Evolutionary conservation across 208 protist genomes (phyloP).

Genomic region (Leishmania tropica): DNA sequence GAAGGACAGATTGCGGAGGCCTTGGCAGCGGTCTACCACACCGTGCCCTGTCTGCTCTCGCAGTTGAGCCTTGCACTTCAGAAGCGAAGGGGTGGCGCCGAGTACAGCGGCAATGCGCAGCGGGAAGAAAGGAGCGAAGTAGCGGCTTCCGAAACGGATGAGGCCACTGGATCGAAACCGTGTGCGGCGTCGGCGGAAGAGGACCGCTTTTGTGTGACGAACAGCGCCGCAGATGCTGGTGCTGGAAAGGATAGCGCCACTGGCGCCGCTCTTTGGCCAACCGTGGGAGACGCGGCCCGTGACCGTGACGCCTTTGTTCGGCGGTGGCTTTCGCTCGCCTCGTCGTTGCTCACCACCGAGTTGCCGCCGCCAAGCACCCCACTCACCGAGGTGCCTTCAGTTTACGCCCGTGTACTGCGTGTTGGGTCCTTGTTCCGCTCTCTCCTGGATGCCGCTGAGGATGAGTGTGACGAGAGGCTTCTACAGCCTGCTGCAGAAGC

Average conservation of each 20-base stretch:
- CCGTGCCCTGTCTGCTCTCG: conserved; percentile 3
- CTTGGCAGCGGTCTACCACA: conserved; percentile 10
- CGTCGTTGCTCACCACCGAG: not conserved
- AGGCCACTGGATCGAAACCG: too few relatives aligned
- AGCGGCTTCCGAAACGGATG: too few relatives aligned
- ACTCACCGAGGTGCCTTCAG: not conserved
- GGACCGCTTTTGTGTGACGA: not conserved
- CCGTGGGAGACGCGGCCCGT: conserved; percentile 1
- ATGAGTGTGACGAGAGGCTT: not conserved
- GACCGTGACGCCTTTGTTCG: not conserved
- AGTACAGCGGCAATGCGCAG: not conserved
- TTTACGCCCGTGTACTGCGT: conserved; percentile 11
- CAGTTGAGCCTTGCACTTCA: conserved; percentile 1
- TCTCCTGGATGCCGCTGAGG: not conserved
- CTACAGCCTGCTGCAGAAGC: not conserved
- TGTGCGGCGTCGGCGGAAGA: not conserved
- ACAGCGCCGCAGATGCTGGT: not conserved
- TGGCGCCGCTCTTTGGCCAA: not conserved
- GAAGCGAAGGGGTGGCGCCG: not conserved
- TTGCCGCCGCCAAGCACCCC: not conserved
- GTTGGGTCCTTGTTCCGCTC: not conserved
- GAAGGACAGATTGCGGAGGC: not conserved
- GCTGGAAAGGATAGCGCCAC: not conserved
- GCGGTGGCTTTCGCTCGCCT: not conserved
- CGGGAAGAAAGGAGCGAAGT: not conserved